Base-by-base conservation (phyloP, 257 asterid genomes). In the Solanum pimpinellifolium region DNA sequence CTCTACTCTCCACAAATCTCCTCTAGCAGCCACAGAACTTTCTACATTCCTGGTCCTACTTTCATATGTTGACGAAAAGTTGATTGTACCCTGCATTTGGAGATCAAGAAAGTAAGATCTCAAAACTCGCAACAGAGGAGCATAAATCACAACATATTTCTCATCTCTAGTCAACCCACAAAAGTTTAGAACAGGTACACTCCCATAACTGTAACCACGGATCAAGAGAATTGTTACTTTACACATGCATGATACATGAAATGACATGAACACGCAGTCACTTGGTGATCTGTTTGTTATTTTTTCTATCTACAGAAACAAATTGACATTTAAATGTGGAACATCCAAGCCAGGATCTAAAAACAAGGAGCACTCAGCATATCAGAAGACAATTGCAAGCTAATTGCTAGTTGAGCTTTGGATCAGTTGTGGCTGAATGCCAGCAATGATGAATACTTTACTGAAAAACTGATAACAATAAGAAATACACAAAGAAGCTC, bases 1-100 rank as follows among this genome's bases (percentile, higher is more conserved):
- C 90, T 97, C 99, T 59, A 97, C 93, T 90, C 99, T 95, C 99
- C 99, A 97, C 87, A 96, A 87, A 91, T 97, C 99, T 90, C 99
- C 99, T 83, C 97, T 93, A 52, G 99, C 98, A 83, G 91, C 92
- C 90, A 97, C 87, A 83, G 98, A 94, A 90, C 97, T 96, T 88
- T 96, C 98, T 5, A 96, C 73, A 33, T 89, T 93, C 78, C 92
- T 92, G 11, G 93, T 95, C 89, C 98, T 90, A 88, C 98, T 95
- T 89, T 94, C 95, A 87, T 95, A 97, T 16, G 95, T 94, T 73
- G 99, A 93, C 83, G 99, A 91, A 80, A 95, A 74, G 90, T 97
- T 97, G 90, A 97, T 6, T 9, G 94, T 90, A 29, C 99, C 99
- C 98, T 97, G 94, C 90, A 91, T 47, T 60, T 8, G n/a, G 77